A percentile compares a stretch with the other conserved stretches of the same genome.
Evolutionary conservation across 495 filamentous ascomycete species (phyloP).

Genomic region (Trichoderma virens): DNA sequence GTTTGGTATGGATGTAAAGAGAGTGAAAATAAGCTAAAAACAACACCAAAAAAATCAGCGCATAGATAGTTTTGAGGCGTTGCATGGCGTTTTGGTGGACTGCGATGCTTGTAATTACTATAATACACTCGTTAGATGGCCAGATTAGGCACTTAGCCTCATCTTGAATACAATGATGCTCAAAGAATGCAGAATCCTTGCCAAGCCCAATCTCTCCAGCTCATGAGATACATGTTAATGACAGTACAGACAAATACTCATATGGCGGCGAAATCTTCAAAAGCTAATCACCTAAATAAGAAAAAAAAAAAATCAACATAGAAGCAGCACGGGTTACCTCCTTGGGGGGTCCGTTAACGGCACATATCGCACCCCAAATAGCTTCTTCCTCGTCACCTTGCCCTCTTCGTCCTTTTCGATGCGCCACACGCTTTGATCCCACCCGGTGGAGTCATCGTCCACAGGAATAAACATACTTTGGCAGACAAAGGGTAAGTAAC

Average conservation of each 20-base stretch:
- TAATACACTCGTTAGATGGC: background rate
- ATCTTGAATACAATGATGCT: background rate
- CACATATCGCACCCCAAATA: slow-evolving; percentile 85
- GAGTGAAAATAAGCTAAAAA: background rate
- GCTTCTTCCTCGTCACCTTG: slow-evolving; percentile 60
- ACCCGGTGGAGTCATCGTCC: slow-evolving; percentile 42
- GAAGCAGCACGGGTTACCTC: background rate
- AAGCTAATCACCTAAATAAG: background rate
- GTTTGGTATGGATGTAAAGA: too few species aligned
- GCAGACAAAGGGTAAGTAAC: too few species aligned
- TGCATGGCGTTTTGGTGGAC: background rate
- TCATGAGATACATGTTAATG: background rate
- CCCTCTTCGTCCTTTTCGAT: slow-evolving; percentile 84
- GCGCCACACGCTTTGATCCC: slow-evolving; percentile 73
- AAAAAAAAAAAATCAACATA: background rate
- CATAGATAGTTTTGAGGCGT: slow-evolving; percentile 1
- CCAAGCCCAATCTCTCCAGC: background rate
- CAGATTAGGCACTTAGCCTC: background rate
- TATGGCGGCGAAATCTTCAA: too few species aligned
- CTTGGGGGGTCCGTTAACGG: slow-evolving; percentile 80
- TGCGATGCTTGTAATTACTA: background rate
- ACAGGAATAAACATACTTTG: slow-evolving; percentile 77
- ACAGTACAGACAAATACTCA: too few species aligned
- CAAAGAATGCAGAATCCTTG: background rate
- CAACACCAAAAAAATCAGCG: background rate